Evolutionary conservation across 2,329 filamentous ascomycete genomes (phyloP).

Genomic region (Trematosphaeria pertusa): DNA sequence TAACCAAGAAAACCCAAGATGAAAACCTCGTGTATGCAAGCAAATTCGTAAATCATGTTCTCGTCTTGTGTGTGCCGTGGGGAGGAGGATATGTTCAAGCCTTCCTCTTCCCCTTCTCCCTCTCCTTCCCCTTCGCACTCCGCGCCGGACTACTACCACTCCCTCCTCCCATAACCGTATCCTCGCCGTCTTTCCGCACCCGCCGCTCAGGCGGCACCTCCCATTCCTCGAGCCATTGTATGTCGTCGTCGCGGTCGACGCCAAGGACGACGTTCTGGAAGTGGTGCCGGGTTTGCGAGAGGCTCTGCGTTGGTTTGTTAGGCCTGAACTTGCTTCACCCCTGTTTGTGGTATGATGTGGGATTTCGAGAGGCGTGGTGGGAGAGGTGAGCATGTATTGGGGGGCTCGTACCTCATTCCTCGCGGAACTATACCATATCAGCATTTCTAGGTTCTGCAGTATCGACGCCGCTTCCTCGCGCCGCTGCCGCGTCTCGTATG

Average conservation of each 20-base stretch:
- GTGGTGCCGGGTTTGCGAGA: constrained; percentile 36
- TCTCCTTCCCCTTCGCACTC: constrained; percentile 24
- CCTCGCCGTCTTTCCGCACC: background rate
- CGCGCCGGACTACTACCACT: constrained; percentile 19
- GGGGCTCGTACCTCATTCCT: constrained; percentile 46
- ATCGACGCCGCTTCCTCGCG: constrained; percentile 41
- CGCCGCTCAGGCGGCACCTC: constrained; percentile 12
- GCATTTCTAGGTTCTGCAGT: constrained; percentile 45
- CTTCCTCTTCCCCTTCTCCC: constrained; percentile 13
- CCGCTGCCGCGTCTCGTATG: constrained; percentile 34
- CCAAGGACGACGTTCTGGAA: constrained; percentile 43
- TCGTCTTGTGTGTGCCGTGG: too few species aligned
- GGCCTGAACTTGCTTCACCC: background rate
- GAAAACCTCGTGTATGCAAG: background rate
- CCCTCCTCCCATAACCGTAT: background rate
- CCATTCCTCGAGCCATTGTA: constrained; percentile 29
- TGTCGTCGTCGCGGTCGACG: constrained; percentile 12
- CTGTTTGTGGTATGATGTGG: background rate
- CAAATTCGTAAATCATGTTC: background rate
- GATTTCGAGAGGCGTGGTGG: too few species aligned
- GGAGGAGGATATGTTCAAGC: background rate
- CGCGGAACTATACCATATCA: constrained; percentile 42
- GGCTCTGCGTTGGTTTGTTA: constrained; percentile 22
- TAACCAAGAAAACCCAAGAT: background rate
- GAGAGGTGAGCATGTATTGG: background rate